Evolutionary conservation across 1,284 basidiomycete genomes (phyloP), one percentile per base, ranked within the genome.

Genomic region (Phlebopus sp.): DNA sequence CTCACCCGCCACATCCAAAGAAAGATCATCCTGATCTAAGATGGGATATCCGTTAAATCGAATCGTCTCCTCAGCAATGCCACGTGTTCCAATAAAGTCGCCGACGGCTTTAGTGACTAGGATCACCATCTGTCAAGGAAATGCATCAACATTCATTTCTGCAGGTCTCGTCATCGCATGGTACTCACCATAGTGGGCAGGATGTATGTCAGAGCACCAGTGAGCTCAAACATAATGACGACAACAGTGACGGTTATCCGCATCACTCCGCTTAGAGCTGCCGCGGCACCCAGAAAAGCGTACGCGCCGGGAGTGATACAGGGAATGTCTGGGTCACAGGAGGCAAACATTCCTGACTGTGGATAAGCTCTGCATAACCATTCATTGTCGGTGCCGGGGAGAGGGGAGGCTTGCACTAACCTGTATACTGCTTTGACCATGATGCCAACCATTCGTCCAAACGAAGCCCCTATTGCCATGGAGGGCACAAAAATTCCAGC

Each of bases 251-350:
- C 92, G 0, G 97, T 99, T 53, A 98, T 92, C 53, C 95, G 81
- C 76, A 97, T 99, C 45, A 99, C 85, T 21, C 97, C 97, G 50
- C 93, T 92, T 21, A 97, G 73, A n/a, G 93, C 89, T 4, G 95
- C 95, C 4, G 92, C 94, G 2, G 95, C 93, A 11, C 95, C 94
- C 13, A 98, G 77, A 59, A 97, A 90, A 0, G 95, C 95, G 68
- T 97, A 97, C 6, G 96, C 99, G 11, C 97, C 97, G 0, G 97
- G 97, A 0, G 96, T 98, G 60, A 99, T 99, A 62, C 97, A 99
- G 0, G 94, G 94, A 11, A 89, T 81, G 63, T 98, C 92, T 1
- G 93, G 93, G 25, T 82, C 79, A 64, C 97, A 99, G 29, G 88
- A 84, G 0, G 90, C 83, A 62, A 99, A 99, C 52, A 95, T 88